Percentiles rank a stretch among this genome's conserved stretches.
These are phyloP conservation scores for Linnemannia zychae DNA, from an alignment of 192 early-diverging fungal genomes.

Conservation along the genomic window DNA sequence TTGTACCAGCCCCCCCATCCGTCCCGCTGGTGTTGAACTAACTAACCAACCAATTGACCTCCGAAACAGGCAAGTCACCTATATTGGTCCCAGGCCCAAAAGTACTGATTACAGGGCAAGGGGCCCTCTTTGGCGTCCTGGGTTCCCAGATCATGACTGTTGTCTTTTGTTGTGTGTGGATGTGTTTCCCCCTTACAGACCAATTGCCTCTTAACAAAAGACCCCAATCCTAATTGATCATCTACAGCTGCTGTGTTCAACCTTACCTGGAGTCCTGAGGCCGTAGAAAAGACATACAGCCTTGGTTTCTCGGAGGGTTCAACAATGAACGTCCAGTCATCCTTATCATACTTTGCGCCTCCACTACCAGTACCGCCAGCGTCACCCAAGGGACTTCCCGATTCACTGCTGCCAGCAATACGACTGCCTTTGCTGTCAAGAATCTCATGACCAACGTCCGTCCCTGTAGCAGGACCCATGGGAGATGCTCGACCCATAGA, in stretches of 20 bases:
- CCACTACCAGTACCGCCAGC: slow-evolving; percentile 7
- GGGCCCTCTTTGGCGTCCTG: neutral
- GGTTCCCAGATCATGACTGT: neutral
- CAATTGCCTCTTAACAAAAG: neutral
- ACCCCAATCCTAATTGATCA: neutral
- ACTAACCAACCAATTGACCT: neutral
- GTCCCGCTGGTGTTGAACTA: too few species aligned
- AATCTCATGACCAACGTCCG: neutral
- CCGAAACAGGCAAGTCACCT: neutral
- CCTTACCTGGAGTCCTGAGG: slow-evolving; percentile 69
- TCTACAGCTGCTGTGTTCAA: neutral
- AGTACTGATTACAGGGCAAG: neutral
- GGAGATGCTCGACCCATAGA: neutral
- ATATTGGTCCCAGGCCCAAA: neutral
- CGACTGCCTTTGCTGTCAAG: too few species aligned
- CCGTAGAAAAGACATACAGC: slow-evolving; percentile 71
- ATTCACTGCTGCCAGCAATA: neutral
- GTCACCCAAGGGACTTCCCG: neutral
- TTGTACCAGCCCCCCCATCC: neutral
- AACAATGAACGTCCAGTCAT: slow-evolving; percentile 75
- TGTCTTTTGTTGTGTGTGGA: neutral
- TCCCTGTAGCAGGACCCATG: neutral
- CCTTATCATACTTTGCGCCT: slow-evolving; percentile 25
- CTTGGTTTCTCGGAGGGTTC: slow-evolving; percentile 80
- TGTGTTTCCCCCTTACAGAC: too few species aligned